Evolutionary conservation across 1,284 basidiomycete species (phyloP).

Genomic region (Cryptococcus amylolentus): DNA sequence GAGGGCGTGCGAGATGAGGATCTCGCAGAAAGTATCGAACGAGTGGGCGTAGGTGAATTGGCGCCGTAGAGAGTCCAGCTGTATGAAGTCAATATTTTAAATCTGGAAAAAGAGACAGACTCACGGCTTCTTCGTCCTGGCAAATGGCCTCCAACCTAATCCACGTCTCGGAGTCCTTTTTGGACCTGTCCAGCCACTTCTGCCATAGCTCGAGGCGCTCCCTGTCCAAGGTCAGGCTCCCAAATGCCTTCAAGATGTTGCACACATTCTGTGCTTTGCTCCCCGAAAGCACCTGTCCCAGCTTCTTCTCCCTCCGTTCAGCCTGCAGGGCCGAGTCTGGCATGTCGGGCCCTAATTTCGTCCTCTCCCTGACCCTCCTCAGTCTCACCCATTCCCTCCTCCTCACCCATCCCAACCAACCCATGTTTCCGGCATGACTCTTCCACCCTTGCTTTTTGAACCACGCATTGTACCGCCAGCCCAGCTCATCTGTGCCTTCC

Average conservation of each 20-base stretch:
- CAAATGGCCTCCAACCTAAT: background rate
- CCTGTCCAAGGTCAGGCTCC: conserved; percentile 29
- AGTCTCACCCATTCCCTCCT: conserved; percentile 47
- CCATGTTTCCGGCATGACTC: conserved; percentile 31
- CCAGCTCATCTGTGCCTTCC: conserved; percentile 46
- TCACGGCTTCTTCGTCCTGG: conserved; percentile 12
- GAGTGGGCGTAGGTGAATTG: conserved; percentile 20
- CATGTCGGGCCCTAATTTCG: background rate
- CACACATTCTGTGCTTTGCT: conserved; percentile 10
- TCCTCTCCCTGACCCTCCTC: conserved; percentile 14
- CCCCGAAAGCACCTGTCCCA: conserved; percentile 15
- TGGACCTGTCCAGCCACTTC: conserved; percentile 25
- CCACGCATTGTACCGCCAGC: conserved; percentile 49
- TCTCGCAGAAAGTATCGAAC: background rate
- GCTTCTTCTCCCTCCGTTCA: conserved; percentile 4
- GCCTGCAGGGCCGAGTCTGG: background rate
- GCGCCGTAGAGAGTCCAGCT: conserved; percentile 12
- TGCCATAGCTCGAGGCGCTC: conserved; percentile 35
- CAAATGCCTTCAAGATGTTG: conserved; percentile 22
- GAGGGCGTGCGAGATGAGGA: conserved; percentile 2
- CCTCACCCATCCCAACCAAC: conserved; percentile 49
- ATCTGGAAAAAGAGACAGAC: background rate
- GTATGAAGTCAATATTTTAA: background rate
- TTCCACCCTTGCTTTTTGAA: conserved; percentile 43
- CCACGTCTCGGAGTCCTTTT: conserved; percentile 4